A percentile compares a stretch with the other conserved stretches of the same genome.
Conservation (phyloP, 192 early-diverging fungal species). For the Coemansia sp. region DNA sequence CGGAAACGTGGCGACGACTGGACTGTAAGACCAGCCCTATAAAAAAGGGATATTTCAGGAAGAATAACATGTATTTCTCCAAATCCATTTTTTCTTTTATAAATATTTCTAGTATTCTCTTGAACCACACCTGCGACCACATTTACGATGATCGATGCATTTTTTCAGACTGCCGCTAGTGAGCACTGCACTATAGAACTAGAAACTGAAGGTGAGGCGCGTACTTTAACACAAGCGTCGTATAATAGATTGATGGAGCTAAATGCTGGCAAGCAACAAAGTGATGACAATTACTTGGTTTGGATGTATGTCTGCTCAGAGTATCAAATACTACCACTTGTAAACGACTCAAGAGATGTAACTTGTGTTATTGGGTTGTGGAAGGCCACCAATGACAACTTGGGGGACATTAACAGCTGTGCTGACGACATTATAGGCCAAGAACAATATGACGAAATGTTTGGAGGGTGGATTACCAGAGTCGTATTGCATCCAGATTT, state of each 20-base stretch:
- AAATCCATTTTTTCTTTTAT: background rate
- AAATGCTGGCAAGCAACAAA: background rate
- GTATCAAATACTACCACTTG: background rate
- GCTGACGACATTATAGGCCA: background rate
- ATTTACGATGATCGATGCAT: background rate
- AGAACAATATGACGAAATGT: background rate
- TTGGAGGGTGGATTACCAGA: background rate
- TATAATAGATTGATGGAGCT: background rate
- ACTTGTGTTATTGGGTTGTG: background rate
- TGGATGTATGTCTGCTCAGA: background rate
- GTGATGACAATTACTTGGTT: background rate
- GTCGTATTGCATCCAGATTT: background rate
- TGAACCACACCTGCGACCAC: no score
- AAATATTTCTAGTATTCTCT: background rate
- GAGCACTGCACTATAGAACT: background rate
- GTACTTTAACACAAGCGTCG: background rate
- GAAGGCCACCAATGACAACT: background rate
- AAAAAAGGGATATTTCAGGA: background rate
- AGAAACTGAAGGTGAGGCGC: background rate
- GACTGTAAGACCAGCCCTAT: background rate
- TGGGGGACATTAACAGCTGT: constrained; percentile 3
- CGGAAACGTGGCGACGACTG: background rate
- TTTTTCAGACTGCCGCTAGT: background rate
- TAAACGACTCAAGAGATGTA: background rate
- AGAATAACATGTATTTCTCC: background rate